Base-by-base conservation (phyloP, 371 early-diverging fungal species). In the Mortierella sp. region DNA sequence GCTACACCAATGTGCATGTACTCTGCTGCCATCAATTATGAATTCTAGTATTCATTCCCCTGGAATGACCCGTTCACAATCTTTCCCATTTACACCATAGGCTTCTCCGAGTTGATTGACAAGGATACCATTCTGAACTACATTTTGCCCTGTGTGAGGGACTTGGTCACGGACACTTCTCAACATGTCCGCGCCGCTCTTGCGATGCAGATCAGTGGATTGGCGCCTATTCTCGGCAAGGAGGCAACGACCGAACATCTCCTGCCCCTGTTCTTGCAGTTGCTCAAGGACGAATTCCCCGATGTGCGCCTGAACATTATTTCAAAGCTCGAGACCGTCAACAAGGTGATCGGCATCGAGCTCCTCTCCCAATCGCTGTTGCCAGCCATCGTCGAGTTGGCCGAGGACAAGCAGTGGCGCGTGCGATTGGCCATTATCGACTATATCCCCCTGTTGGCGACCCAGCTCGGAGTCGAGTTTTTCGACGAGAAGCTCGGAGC, bases 351-450 rank as follows among this genome's bases (percentile, higher is more conserved):
- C 78, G 99, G 99, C 66, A 96, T 99, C 79, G 98, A 99, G 70
- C 93, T 96, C 26, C 91, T 99, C 45, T 98, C 99, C 37, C 97
- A 97, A 82, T 97, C 97, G 37, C 90, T 99, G 55, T 89, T 99
- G 53, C 99, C 99, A 13, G 99, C 99, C 2, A 98, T 99, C 79
- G 95, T 98, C 37, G 98, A 98, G 80, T 90, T 99, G 52, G 97
- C 99, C 52, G 97, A 99, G 87, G 99, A 99, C 86, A 98, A 98
- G 89, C 98, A 98, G 83, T 99, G 99, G 99, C 96, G 99, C 53
- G 98, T 99, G 70, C 96, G 99, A 41, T 87, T 97, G 74, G 99
- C 99, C 4, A 98, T 99, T 76, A 98, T 99, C 85, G 98, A 98
- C 85, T 96, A 98, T 85, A 97, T 98, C 76, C 99, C 99, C 31